A percentile compares a stretch with the other conserved stretches of the same genome.
Evolutionary conservation across 1,284 basidiomycete genomes (phyloP).

Genomic region (Coniferiporia weirii): DNA sequence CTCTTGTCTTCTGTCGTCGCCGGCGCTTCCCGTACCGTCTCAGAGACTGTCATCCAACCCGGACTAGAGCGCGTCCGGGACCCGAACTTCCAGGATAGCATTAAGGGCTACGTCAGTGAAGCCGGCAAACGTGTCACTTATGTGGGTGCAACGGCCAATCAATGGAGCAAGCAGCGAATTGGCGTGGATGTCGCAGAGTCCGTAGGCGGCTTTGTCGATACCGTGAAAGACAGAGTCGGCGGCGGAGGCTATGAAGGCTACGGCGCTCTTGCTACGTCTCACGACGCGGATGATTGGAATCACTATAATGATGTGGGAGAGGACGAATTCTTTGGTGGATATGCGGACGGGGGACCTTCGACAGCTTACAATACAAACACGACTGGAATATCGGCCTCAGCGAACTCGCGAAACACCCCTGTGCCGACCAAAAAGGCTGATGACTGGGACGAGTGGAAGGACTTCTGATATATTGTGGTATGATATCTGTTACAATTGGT

Average conservation of each 20-base stretch:
- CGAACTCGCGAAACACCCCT: background rate
- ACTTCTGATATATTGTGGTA: background rate
- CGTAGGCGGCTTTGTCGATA: conserved; percentile 41
- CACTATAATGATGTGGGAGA: conserved; percentile 13
- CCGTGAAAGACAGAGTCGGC: conserved; percentile 14
- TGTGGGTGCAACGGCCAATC: conserved; percentile 57
- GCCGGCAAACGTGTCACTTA: conserved; percentile 58
- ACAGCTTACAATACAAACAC: background rate
- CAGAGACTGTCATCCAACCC: conserved; percentile 79
- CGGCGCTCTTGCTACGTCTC: conserved; percentile 14
- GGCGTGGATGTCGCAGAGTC: conserved; percentile 77
- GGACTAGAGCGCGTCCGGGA: conserved; percentile 71
- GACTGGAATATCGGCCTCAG: background rate
- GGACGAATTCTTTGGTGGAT: conserved; percentile 16
- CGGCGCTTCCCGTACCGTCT: conserved; percentile 68
- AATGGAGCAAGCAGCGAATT: conserved; percentile 66
- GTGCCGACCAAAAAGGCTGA: conserved; percentile 14
- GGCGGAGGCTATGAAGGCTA: conserved; percentile 16
- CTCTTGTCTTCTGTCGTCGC: conserved; percentile 70
- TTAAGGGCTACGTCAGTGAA: conserved; percentile 64
- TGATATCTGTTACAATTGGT: background rate
- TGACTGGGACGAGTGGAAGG: conserved; percentile 19
- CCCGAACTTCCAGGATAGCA: conserved; percentile 66
- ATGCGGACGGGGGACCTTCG: conserved; percentile 3
- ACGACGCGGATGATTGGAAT: conserved; percentile 15